Percentiles rank a stretch among this genome's conserved stretches.
Conservation (phyloP, 805 yeast genomes). For the Ogataea ramenticola region DNA sequence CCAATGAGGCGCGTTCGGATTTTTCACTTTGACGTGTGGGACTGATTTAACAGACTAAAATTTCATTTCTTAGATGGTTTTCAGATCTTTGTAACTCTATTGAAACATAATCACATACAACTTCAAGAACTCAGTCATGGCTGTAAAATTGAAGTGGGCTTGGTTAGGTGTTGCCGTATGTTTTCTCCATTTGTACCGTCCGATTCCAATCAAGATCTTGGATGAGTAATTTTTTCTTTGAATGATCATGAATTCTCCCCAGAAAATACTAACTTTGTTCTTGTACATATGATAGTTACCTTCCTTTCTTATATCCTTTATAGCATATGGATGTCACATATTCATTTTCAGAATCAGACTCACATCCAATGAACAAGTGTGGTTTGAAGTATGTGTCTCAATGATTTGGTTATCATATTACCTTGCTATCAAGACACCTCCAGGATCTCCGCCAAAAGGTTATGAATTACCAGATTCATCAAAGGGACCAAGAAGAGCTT, state of each 20-base stretch:
- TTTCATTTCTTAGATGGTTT: no score
- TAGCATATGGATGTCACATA: slow-evolving; percentile 59
- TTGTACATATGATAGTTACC: slow-evolving; percentile 45
- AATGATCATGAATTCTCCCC: not conserved
- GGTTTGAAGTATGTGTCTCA: slow-evolving; percentile 39
- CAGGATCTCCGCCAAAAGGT: slow-evolving; percentile 60
- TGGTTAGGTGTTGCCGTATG: slow-evolving; percentile 36
- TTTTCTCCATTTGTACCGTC: no score
- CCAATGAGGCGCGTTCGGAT: no score
- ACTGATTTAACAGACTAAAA: no score
- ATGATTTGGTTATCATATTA: slow-evolving; percentile 71
- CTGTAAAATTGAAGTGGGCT: slow-evolving; percentile 36
- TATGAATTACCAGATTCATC: slow-evolving; percentile 30
- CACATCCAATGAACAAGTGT: slow-evolving; percentile 30
- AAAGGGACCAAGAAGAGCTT: slow-evolving; percentile 20
- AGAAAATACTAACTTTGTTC: not conserved
- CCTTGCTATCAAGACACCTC: slow-evolving; percentile 55
- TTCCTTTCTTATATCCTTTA: slow-evolving; percentile 40
- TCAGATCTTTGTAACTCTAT: no score
- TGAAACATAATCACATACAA: no score
- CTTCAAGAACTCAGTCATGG: no score
- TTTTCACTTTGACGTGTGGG: no score
- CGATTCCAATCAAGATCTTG: no score
- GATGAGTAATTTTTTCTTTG: no score
- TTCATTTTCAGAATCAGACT: slow-evolving; percentile 44